Evolutionary conservation across 192 early-diverging fungal species (phyloP).

Genomic region (Endogone sp.): DNA sequence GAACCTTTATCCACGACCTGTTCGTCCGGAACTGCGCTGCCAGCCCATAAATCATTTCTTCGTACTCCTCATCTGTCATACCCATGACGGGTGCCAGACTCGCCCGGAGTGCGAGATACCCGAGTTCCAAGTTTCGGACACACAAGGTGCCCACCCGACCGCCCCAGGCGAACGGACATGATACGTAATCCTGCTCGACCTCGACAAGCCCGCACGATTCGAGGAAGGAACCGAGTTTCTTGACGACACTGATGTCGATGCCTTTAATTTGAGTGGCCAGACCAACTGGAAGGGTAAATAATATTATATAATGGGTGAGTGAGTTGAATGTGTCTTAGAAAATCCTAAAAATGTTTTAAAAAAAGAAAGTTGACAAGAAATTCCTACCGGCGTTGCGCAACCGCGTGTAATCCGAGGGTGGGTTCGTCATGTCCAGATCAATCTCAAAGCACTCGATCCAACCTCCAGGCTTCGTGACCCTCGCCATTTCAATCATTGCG

Average conservation of each 20-base stretch:
- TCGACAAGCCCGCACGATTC: not conserved
- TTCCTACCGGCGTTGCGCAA: not conserved
- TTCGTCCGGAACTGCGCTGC: not conserved
- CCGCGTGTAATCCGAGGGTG: not conserved
- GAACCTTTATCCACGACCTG: not conserved
- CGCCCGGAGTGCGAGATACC: not conserved
- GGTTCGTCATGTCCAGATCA: not conserved
- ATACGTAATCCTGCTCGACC: not conserved
- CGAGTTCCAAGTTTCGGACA: not conserved
- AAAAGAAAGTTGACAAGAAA: too few species aligned
- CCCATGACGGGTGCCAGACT: too few species aligned
- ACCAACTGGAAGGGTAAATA: not conserved
- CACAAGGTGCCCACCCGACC: not conserved
- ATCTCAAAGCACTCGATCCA: conserved; percentile 4
- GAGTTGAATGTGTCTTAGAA: too few species aligned
- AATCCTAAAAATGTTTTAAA: too few species aligned
- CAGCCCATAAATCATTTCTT: not conserved
- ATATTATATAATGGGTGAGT: not conserved
- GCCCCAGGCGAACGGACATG: not conserved
- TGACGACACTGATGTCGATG: not conserved
- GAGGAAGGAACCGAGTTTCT: not conserved
- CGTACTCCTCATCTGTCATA: not conserved
- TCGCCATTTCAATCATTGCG: not conserved
- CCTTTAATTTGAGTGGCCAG: not conserved
- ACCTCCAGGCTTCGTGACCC: conserved; percentile 7